phyloP scores from a whole-genome alignment of 225 moss, liverwort and hornwort genomes.

The Physcomitrium patens region DNA sequence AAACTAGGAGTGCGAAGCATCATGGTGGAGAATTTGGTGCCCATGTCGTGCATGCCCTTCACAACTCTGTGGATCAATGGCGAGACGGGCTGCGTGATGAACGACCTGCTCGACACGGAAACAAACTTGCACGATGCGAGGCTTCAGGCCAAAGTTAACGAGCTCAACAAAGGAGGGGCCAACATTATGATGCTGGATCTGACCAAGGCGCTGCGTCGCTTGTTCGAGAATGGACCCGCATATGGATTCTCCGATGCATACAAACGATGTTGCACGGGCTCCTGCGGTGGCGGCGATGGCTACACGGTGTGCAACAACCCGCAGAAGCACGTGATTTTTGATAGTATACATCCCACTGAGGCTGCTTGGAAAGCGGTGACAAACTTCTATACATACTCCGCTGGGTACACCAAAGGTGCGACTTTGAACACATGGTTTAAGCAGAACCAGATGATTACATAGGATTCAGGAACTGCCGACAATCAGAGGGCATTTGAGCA shows the following conservation, averaged over 20 bases:
- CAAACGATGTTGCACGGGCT: slow-evolving; percentile 14
- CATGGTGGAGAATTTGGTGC: slow-evolving; percentile 6
- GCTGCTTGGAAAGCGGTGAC: slow-evolving; percentile 8
- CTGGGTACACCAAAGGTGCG: background rate
- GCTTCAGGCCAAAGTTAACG: background rate
- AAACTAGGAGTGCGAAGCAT: slow-evolving; percentile 18
- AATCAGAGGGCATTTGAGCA: too few species aligned
- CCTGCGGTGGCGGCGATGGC: background rate
- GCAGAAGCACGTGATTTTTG: slow-evolving; percentile 13
- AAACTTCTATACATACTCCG: background rate
- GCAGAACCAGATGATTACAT: too few species aligned
- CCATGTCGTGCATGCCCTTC: slow-evolving; percentile 9
- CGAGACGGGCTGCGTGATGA: background rate
- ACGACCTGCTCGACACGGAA: slow-evolving; percentile 5
- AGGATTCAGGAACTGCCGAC: too few species aligned
- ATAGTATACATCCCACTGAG: slow-evolving; percentile 24
- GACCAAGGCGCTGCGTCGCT: slow-evolving; percentile 8
- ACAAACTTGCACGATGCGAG: slow-evolving; percentile 1
- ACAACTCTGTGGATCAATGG: slow-evolving; percentile 8
- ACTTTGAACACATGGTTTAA: too few species aligned
- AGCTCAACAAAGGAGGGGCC: background rate
- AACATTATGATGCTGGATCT: slow-evolving; percentile 23
- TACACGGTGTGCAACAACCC: slow-evolving; percentile 3
- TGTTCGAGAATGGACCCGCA: slow-evolving; percentile 9
- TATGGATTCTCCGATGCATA: slow-evolving; percentile 13